A percentile compares a stretch with the other conserved stretches of the same genome.
Conservation (phyloP, 2,329 filamentous ascomycete genomes). For the Fusarium floridanum region DNA sequence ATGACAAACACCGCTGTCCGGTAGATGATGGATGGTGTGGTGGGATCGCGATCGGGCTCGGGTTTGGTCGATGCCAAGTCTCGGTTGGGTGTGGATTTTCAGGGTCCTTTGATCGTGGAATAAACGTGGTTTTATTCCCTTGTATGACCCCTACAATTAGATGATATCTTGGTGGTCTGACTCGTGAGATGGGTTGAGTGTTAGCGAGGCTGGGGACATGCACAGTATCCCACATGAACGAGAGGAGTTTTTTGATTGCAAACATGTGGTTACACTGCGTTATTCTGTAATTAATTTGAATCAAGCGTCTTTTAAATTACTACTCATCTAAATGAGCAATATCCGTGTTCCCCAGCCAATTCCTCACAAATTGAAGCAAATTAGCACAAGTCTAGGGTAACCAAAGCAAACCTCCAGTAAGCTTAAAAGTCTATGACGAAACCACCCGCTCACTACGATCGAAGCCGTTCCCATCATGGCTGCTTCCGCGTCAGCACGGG, state of each 20-base stretch:
- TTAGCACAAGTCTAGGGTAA: constrained; percentile 15
- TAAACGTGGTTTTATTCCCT: not conserved
- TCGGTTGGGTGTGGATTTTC: not conserved
- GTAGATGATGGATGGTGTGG: not conserved
- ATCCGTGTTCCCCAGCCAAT: not conserved
- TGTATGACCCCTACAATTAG: constrained; percentile 3
- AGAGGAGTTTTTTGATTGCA: not conserved
- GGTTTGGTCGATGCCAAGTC: not conserved
- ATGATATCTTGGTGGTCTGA: not conserved
- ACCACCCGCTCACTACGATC: not conserved
- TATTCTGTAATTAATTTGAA: not conserved
- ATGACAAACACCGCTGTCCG: not conserved
- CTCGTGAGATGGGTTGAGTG: not conserved
- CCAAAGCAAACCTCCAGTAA: not conserved
- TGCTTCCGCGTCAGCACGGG: not conserved
- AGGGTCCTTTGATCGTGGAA: not conserved
- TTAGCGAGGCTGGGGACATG: not conserved
- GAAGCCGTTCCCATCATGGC: not conserved
- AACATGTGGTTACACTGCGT: not conserved
- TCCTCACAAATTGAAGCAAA: not conserved
- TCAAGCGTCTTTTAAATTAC: not conserved
- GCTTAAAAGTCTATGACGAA: constrained; percentile 37
- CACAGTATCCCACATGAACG: not conserved
- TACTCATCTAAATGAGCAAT: not conserved
- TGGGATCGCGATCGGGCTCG: not conserved